phyloP scores from a whole-genome alignment of 768 basidiomycete genomes.

The Mycena crocata region DNA sequence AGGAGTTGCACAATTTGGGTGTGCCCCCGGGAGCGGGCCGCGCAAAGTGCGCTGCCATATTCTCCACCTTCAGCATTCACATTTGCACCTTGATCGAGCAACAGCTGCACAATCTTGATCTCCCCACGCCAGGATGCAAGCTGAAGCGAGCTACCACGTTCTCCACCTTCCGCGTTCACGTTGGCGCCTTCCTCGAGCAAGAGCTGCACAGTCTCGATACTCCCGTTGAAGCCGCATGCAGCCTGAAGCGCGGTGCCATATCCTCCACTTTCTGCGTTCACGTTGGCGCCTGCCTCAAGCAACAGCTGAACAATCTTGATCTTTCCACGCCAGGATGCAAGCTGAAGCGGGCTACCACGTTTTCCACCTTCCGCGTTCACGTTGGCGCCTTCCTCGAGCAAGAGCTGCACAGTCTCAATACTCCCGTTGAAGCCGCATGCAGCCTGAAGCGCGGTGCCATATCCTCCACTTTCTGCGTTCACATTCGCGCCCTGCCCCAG shows the following conservation, averaged over 20 bases:
- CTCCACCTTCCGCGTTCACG: conserved; percentile 3
- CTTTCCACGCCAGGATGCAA: too few relatives aligned
- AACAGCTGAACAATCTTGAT: too few relatives aligned
- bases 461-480: neutral
- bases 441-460: too few relatives aligned
- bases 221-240: too few relatives aligned
- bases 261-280: conserved; percentile 1
- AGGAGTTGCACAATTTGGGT: neutral
- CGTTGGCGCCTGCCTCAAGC: neutral
- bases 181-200: too few relatives aligned
- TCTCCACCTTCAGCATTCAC: conserved; percentile 22
- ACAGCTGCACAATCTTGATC: neutral
- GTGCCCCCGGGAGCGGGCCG: neutral
- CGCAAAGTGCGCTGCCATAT: conserved; percentile 8
- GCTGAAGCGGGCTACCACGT: too few relatives aligned
- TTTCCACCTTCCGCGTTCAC: conserved; percentile 3
- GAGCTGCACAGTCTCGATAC: too few relatives aligned
- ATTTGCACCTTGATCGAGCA: conserved; percentile 22
- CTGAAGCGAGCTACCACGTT: conserved; percentile 9
- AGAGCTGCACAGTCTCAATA: neutral
- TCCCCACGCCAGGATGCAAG: neutral
- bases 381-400: conserved; percentile 12
- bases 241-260: too few relatives aligned
- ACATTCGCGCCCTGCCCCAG: neutral
- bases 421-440: neutral